phyloP scores from a whole-genome alignment of 148 eudicot species.

The Beta vulgaris region DNA sequence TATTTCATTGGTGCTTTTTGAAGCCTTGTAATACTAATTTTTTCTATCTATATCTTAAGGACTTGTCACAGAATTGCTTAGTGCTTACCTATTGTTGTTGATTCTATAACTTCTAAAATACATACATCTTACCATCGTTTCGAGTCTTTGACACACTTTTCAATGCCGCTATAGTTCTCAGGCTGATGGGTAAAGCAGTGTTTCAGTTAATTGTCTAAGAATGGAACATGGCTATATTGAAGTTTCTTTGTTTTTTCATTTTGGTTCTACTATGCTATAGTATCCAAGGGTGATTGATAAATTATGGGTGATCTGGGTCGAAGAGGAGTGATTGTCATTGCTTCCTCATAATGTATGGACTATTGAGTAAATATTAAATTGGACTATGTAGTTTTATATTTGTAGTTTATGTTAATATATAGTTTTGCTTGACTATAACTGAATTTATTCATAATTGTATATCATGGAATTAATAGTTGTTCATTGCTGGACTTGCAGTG shows the following conservation, averaged over 20 bases:
- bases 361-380: too few species aligned
- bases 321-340: background rate
- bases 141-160: background rate
- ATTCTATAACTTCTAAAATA: background rate
- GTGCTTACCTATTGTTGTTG: too few species aligned
- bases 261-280: background rate
- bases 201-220: background rate
- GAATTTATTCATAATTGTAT: background rate
- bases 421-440: background rate
- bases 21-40: too few species aligned
- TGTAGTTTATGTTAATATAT: background rate
- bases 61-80: background rate
- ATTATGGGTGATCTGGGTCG: background rate
- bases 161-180: background rate
- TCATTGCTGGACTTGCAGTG: conserved; percentile 52
- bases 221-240: background rate
- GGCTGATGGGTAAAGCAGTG: background rate
- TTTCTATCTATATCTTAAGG: background rate
- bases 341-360: background rate
- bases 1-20: background rate
- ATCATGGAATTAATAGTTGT: background rate
- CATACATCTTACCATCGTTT: background rate
- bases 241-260: background rate
- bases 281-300: background rate
- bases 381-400: background rate